Percentiles rank a stretch among this genome's conserved stretches.
Conservation (phyloP, 1,139 yeast species). For the Yamadazyma membranifaciens region DNA sequence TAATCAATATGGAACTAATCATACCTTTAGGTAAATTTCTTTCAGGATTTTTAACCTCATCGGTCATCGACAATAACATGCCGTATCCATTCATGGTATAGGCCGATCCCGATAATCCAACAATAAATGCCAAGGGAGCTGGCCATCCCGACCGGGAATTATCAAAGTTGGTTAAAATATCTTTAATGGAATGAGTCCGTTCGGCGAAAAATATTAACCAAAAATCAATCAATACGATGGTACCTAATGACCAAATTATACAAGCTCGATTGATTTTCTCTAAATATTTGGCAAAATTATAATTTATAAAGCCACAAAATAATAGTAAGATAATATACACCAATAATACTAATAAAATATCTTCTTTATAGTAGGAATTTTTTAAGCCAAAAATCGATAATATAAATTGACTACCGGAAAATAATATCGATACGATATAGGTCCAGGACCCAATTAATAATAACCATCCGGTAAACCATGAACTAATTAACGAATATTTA, state of each 20-base stretch:
- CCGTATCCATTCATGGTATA: constrained; percentile 83
- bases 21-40: constrained; percentile 77
- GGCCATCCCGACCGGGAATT: constrained; percentile 75
- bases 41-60: constrained; percentile 77
- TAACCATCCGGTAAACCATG: constrained; percentile 81
- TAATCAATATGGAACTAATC: constrained; percentile 59
- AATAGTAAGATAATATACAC: constrained; percentile 57
- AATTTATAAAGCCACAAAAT: constrained; percentile 60
- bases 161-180: constrained; percentile 67
- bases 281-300: constrained; percentile 55
- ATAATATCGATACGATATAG: constrained; percentile 68
- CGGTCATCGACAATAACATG: constrained; percentile 77
- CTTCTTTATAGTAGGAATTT: constrained; percentile 56
- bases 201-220: constrained; percentile 59
- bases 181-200: constrained; percentile 56
- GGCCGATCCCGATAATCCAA: constrained; percentile 76
- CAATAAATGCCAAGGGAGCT: constrained; percentile 59
- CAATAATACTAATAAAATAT: constrained; percentile 52
- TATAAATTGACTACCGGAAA: constrained; percentile 72
- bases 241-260: constrained; percentile 70
- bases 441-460: constrained; percentile 74
- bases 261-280: constrained; percentile 65
- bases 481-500: constrained; percentile 50
- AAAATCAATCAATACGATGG: constrained; percentile 68
- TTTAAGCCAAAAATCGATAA: constrained; percentile 63